These are phyloP conservation scores for Colletotrichum sidae DNA, from an alignment of 2,329 filamentous ascomycete genomes.

Conservation along the genomic window DNA sequence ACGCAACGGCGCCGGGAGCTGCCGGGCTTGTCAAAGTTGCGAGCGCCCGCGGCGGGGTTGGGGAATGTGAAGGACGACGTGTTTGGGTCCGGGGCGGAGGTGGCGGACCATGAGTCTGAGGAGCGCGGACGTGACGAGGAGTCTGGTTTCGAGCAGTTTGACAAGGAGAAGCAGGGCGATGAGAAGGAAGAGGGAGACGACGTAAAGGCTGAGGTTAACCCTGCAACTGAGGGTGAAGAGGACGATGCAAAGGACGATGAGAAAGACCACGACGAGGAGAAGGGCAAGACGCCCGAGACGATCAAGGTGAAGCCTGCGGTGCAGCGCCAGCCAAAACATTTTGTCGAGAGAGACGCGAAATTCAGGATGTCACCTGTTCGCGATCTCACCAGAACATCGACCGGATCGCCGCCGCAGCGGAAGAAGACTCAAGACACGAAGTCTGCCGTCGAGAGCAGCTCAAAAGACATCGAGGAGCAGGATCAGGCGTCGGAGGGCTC, in stretches of 20 bases:
- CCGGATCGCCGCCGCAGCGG: slow-evolving; percentile 4
- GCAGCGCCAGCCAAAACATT: not conserved
- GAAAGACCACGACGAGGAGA: not conserved
- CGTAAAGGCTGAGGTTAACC: too few species aligned
- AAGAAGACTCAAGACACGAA: too few species aligned
- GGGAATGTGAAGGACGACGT: not conserved
- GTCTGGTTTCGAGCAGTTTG: too few species aligned
- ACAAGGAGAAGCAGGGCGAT: too few species aligned
- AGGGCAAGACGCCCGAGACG: not conserved
- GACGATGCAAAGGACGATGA: not conserved
- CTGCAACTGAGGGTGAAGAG: not conserved
- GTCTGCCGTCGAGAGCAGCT: too few species aligned
- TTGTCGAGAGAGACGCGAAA: not conserved
- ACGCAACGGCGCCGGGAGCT: not conserved
- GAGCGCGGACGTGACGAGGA: not conserved
- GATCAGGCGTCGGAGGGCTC: too few species aligned
- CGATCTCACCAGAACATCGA: not conserved
- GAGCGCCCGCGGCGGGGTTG: not conserved
- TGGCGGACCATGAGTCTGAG: not conserved
- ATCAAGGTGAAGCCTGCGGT: not conserved
- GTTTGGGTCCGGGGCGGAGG: not conserved
- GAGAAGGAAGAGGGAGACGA: too few species aligned
- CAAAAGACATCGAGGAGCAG: too few species aligned
- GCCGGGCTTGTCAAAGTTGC: not conserved
- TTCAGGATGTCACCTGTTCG: not conserved